phyloP scores from a whole-genome alignment of 208 protist species.

The Willaertia magna region DNA sequence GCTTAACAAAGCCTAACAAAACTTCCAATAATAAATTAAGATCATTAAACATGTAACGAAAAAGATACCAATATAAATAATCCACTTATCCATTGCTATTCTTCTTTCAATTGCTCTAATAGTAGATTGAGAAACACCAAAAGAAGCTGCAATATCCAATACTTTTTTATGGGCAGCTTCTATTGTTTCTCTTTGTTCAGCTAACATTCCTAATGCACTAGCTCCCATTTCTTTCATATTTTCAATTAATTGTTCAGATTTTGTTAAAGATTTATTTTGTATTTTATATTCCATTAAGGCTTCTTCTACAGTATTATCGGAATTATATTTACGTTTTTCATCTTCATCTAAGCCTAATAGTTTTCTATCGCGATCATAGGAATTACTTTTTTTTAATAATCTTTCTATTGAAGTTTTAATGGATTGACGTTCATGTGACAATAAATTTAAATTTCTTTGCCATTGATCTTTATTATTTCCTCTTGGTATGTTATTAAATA shows the following conservation, averaged over 20 bases:
- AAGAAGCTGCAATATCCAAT: background rate
- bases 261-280: background rate
- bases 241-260: background rate
- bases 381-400: background rate
- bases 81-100: background rate
- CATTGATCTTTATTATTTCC: background rate
- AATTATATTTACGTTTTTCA: background rate
- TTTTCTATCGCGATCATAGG: background rate
- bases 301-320: background rate
- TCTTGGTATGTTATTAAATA: background rate
- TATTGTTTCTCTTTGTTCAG: background rate
- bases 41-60: background rate
- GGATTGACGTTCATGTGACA: background rate
- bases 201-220: background rate
- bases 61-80: background rate
- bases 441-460: background rate
- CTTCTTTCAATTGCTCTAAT: background rate
- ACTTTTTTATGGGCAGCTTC: background rate
- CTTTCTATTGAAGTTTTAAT: background rate
- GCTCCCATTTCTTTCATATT: background rate
- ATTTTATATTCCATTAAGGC: background rate
- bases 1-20: too few relatives aligned
- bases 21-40: background rate
- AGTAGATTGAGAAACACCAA: background rate
- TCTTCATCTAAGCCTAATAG: background rate